phyloP scores from a whole-genome alignment of 2,329 filamentous ascomycete genomes.

The Nothopassalora personata region DNA sequence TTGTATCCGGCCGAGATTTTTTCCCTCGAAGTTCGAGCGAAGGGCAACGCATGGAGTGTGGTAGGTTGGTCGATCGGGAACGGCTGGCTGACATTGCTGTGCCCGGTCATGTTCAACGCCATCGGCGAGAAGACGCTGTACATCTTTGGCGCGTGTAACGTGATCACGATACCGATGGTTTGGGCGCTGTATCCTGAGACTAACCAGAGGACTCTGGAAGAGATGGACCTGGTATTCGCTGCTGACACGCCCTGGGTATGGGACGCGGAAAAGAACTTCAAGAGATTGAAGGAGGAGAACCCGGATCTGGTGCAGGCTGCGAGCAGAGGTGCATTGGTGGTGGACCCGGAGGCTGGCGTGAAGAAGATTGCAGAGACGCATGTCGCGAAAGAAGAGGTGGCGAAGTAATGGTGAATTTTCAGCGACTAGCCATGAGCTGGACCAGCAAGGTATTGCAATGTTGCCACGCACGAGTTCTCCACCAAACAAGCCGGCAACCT shows the following conservation, averaged over 20 bases:
- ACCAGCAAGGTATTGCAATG: not conserved
- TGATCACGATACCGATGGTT: conserved; percentile 61
- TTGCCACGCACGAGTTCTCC: not conserved
- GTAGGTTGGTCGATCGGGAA: conserved; percentile 73
- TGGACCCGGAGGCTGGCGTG: conserved; percentile 22
- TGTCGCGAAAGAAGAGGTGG: conserved; percentile 14
- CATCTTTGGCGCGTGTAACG: conserved; percentile 65
- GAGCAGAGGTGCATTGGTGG: conserved; percentile 25
- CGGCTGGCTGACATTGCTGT: conserved; percentile 48
- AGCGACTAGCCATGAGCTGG: not conserved
- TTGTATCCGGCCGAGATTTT: conserved; percentile 62
- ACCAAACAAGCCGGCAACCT: not conserved
- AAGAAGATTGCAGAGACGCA: conserved; percentile 12
- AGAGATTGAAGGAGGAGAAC: conserved; percentile 56
- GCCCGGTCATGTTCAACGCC: conserved; percentile 53
- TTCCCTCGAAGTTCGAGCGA: conserved; percentile 63
- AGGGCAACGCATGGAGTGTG: conserved; percentile 71
- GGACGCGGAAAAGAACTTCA: conserved; percentile 64
- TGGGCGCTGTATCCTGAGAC: conserved; percentile 72
- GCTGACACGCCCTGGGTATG: conserved; percentile 62
- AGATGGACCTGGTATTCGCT: conserved; percentile 69
- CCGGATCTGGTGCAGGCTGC: conserved; percentile 36
- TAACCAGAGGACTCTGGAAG: conserved; percentile 65
- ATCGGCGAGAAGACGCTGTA: conserved; percentile 68
- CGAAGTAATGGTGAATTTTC: conserved; percentile 1